A percentile compares a stretch with the other conserved stretches of the same genome.
These are phyloP conservation scores for Cyclotella atomus DNA, from an alignment of 108 stramenopile genomes.

Conservation along the genomic window DNA sequence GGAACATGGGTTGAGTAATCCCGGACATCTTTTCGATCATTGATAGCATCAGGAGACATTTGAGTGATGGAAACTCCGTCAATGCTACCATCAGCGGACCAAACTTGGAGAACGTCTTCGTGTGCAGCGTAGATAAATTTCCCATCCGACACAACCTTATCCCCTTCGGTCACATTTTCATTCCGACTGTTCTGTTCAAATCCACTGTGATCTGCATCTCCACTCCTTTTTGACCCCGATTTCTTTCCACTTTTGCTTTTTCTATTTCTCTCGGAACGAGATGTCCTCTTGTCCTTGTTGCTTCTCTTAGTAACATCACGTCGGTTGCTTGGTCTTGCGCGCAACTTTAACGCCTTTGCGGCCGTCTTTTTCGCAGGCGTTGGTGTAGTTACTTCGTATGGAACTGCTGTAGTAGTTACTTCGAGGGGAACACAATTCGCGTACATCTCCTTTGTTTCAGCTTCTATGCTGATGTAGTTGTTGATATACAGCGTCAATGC, in stretches of 20 bases:
- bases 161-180: slow-evolving; percentile 26
- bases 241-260: too few species aligned
- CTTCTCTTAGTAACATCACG: too few species aligned
- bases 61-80: slow-evolving; percentile 17
- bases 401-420: too few species aligned
- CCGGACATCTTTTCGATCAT: background rate
- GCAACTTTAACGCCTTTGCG: too few species aligned
- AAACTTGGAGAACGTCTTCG: slow-evolving; percentile 32
- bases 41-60: too few species aligned
- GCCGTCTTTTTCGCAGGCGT: too few species aligned
- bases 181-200: slow-evolving; percentile 35
- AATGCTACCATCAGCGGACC: slow-evolving; percentile 17
- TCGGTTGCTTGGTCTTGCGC: background rate
- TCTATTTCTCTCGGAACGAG: too few species aligned
- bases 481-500: slow-evolving; percentile 39
- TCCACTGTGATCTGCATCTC: too few species aligned
- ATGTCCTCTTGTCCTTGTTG: too few species aligned
- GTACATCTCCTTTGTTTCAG: slow-evolving; percentile 11
- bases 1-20: slow-evolving; percentile 20
- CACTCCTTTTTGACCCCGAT: too few species aligned
- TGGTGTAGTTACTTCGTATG: too few species aligned
- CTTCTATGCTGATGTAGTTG: slow-evolving; percentile 22
- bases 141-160: slow-evolving; percentile 40
- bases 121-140: slow-evolving; percentile 40
- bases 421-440: slow-evolving; percentile 17